These are phyloP conservation scores for Fonsecaea multimorphosa DNA, from an alignment of 2,329 filamentous ascomycete genomes.

Conservation along the genomic window DNA sequence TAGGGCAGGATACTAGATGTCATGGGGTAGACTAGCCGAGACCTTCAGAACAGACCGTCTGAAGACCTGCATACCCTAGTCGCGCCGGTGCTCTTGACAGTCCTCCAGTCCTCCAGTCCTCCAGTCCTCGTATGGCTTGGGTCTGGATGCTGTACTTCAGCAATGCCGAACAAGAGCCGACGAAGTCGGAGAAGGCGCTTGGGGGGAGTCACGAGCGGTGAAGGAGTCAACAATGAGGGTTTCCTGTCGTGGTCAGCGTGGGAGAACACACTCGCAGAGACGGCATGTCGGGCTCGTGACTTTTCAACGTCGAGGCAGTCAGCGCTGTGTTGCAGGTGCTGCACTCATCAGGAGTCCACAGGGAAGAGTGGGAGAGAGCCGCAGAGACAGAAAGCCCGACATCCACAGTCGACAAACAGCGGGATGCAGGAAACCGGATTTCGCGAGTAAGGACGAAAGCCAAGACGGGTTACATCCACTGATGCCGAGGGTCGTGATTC, in stretches of 20 bases:
- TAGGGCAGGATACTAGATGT: background rate
- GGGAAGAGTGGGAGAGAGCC: background rate
- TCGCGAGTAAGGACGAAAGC: constrained; percentile 6
- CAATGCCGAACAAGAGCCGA: background rate
- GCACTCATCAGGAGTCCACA: background rate
- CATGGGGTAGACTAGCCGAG: background rate
- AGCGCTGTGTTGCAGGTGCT: constrained; percentile 3
- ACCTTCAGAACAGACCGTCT: background rate
- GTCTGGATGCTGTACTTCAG: background rate
- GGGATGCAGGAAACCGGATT: constrained; percentile 16
- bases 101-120: background rate
- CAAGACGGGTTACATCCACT: background rate
- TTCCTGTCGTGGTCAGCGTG: constrained; percentile 1
- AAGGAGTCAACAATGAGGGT: background rate
- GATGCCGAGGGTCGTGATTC: constrained; percentile 5
- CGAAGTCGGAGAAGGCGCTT: background rate
- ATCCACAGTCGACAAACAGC: constrained; percentile 9
- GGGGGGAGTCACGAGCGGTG: background rate
- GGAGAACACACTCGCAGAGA: background rate
- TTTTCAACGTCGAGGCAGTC: background rate
- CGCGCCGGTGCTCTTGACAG: background rate
- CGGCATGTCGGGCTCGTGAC: constrained; percentile 6
- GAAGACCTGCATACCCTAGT: background rate
- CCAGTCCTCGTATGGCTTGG: background rate
- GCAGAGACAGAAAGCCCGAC: background rate